Evolutionary conservation across 345 rosid species (phyloP), one percentile per base, ranked within the genome.

Genomic region (Geranium rotundifolium): DNA sequence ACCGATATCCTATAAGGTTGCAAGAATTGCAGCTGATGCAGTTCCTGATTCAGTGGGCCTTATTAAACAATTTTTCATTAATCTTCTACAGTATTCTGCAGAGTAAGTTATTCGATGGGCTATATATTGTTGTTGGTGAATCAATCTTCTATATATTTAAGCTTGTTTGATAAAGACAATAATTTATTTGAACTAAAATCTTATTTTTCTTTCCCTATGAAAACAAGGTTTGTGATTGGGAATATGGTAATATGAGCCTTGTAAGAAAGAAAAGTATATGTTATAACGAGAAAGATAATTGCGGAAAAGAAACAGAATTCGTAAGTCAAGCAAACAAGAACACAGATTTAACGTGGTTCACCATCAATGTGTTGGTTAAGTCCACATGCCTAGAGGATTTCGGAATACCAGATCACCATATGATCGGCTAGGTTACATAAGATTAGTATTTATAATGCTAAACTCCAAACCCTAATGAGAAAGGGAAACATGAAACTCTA

Each of bases 11-110:
- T 76, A 71, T 64, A 84, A 83, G 71, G 78, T 93, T 63, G 80
- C 60, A 65, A 82, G 84, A 79, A 88, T 93, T 74, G 85, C 63
- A 54, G 90, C 90, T 23, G 97, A 93, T 77, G 97, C 86, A 57
- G 69, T 67, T 56, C 85, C 79, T 58, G 83, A 86, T 57, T 71
- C 90, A 61, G 61, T 80, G 76, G 78, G 74, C 31, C 58, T 65
- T 68, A 72, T 86, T 17, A 82, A 88, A 63, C 80, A 76, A 23
- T 72, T 84, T 74, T 90, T 90, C 73, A 73, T 88, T 10, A 23
- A 62, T 57, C 77, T 93, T 74, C 80, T 90, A 72, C 82, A 79
- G 37, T 63, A 68, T 73, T 71, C 89, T 77, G 86, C 95, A 31
- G 80, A 79, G 97, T 93, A 75, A 84, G 95, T 76, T 60, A n/a